Evolutionary conservation across 306 rosid genomes (phyloP), one percentile per base, ranked within the genome.

Genomic region (Canavalia ensiformis): DNA sequence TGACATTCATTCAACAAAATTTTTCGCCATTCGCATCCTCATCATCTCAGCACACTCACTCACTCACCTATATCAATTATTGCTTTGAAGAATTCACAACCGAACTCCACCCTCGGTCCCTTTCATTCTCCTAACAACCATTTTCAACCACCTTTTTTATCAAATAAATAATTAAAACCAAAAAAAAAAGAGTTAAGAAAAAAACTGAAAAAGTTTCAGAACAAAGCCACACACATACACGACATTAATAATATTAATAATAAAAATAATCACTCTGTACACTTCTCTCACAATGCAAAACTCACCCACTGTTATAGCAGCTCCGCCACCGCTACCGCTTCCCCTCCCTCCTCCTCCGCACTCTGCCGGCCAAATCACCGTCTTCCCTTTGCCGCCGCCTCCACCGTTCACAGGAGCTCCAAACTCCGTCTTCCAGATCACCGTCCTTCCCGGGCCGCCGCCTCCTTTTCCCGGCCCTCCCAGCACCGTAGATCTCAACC

Each of bases 401-500:
- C 87, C 89, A 0, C 84, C 93, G 0, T 88, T 82, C 74, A 79
- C 90, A 0, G 82, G 60, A 0, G 58, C 88, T 2, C 97, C 90
- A 0, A 86, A 87, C 77, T 55, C 88, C 33, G 75, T 39, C 2
- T 77, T 30, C 42, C 80, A 70, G 67, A 63, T 80, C 39, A 69
- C 75, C 28, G 78, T 80, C 37, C 63, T 69, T 37, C 76, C 80
- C 1, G 66, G 30, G 0, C 83, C 83, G 8, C 91, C 92, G 2
- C 88, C 89, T 3, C 80, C 37, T 1, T 87, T 82, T 58, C 77
- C 88, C 2, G 85, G 41, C 0, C 8, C 77, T 0, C 89, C 88
- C 0, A 87, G 90, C 60, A 75, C 89, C 75, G 78, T 90, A 2
- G 92, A 90, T 88, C 86, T 94, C 55, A 92, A 97, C 7, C 95